phyloP scores from a whole-genome alignment of 2,329 filamentous ascomycete genomes.

The Trichoderma koningiopsis region DNA sequence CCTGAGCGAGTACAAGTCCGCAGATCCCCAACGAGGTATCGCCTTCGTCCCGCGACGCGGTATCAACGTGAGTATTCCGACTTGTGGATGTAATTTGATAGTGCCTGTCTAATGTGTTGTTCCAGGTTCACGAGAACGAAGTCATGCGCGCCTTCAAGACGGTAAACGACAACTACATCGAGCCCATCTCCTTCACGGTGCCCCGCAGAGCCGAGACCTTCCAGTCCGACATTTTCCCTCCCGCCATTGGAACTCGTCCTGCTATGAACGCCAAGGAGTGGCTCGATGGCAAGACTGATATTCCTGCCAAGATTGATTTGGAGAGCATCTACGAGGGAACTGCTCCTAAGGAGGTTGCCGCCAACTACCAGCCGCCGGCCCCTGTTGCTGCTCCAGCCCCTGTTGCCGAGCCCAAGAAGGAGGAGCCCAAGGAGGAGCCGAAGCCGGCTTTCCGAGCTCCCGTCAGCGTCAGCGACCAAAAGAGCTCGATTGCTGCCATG shows the following conservation, averaged over 20 bases:
- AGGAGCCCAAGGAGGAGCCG: constrained; percentile 55
- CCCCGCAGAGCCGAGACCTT: constrained; percentile 91
- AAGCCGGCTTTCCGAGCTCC: constrained; percentile 54
- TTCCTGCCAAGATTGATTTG: constrained; percentile 90
- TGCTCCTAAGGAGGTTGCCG: constrained; percentile 73
- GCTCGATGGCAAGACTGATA: constrained; percentile 79
- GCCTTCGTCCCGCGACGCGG: constrained; percentile 94
- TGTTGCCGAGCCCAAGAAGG: constrained; percentile 42
- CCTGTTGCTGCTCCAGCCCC: constrained; percentile 47
- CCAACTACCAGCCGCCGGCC: constrained; percentile 64
- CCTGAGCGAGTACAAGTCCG: constrained; percentile 95
- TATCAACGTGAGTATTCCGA: constrained; percentile 68
- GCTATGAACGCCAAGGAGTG: constrained; percentile 81
- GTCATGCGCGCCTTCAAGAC: constrained; percentile 97
- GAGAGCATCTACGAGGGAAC: constrained; percentile 88
- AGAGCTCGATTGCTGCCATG: constrained; percentile 80
- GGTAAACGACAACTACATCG: constrained; percentile 89
- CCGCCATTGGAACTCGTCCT: constrained; percentile 76
- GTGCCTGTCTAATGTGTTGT: constrained; percentile 29
- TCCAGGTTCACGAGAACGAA: constrained; percentile 87
- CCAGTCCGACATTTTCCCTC: constrained; percentile 96
- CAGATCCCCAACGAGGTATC: constrained; percentile 89
- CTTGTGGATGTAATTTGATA: neutral
- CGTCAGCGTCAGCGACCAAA: constrained; percentile 79
- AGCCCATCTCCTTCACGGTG: constrained; percentile 97